Percentiles rank a stretch among this genome's conserved stretches.
phyloP scores from a whole-genome alignment of 1,284 basidiomycete species.

The Rugosomyces carneus region DNA sequence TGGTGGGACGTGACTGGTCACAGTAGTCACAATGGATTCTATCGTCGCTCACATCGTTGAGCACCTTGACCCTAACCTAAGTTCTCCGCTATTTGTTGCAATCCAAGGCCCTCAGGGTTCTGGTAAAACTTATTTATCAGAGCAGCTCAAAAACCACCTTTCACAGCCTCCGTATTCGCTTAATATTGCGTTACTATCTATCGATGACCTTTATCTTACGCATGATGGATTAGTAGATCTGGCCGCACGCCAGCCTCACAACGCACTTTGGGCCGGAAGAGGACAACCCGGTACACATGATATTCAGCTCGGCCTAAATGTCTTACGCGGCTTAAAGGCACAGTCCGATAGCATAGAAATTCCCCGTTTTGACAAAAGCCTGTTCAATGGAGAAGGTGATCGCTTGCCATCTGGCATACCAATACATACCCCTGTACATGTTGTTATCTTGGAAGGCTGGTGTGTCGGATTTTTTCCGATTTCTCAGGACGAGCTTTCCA shows the following conservation, averaged over 20 bases:
- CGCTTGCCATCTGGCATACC: constrained; percentile 42
- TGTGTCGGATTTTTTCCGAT: constrained; percentile 71
- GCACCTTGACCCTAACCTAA: constrained; percentile 24
- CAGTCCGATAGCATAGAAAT: constrained; percentile 44
- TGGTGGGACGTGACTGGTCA: constrained; percentile 16
- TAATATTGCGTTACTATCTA: constrained; percentile 63
- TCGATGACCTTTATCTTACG: constrained; percentile 84
- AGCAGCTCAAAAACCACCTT: constrained; percentile 46
- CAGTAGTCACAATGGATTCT: constrained; percentile 16
- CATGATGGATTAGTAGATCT: constrained; percentile 53
- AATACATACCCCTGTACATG: constrained; percentile 56
- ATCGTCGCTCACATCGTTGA: constrained; percentile 35
- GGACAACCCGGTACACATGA: constrained; percentile 90
- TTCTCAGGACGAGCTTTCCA: constrained; percentile 38
- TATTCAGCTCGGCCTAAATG: constrained; percentile 49
- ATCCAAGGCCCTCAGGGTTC: constrained; percentile 86
- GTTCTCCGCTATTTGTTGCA: constrained; percentile 62
- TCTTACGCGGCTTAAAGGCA: constrained; percentile 49
- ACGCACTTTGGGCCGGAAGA: constrained; percentile 67
- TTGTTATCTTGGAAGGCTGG: constrained; percentile 90
- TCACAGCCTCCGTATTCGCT: constrained; percentile 45
- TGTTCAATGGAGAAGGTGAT: constrained; percentile 78
- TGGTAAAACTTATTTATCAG: constrained; percentile 73
- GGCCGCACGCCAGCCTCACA: constrained; percentile 48
- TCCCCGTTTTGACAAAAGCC: constrained; percentile 86